Evolutionary conservation across 495 filamentous ascomycete genomes (phyloP).

Genomic region (Penicillium antarcticum): DNA sequence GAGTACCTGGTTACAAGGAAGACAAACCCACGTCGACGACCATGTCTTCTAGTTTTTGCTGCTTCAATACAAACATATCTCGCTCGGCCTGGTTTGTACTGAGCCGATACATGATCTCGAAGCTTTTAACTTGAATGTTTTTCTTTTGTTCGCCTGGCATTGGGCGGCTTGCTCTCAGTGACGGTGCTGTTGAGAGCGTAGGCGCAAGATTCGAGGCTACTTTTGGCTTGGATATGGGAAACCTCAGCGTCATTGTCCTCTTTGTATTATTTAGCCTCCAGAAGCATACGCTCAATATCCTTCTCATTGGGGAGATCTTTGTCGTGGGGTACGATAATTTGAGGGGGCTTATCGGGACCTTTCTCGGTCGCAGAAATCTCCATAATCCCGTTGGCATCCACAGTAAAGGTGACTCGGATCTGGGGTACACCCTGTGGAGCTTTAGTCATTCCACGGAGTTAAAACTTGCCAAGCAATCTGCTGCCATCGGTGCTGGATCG

Average conservation of each 20-base stretch:
- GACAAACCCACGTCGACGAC: too few relatives aligned
- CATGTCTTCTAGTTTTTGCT: too few relatives aligned
- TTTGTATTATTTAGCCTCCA: slow-evolving; percentile 98
- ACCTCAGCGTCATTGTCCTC: slow-evolving; percentile 91
- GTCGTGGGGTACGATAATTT: slow-evolving; percentile 99
- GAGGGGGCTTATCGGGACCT: slow-evolving; percentile 97
- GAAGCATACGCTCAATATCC: slow-evolving; percentile 98
- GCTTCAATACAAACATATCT: too few relatives aligned
- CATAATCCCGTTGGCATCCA: slow-evolving; percentile 99
- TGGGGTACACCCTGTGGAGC: slow-evolving; percentile 98
- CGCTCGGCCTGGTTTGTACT: slow-evolving; percentile 87
- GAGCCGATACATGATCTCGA: slow-evolving; percentile 89
- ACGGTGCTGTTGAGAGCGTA: slow-evolving; percentile 96
- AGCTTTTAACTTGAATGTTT: slow-evolving; percentile 89
- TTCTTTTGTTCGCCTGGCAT: slow-evolving; percentile 90
- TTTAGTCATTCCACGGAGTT: slow-evolving; percentile 93
- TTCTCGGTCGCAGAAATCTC: slow-evolving; percentile 98
- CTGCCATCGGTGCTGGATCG: slow-evolving; percentile 98
- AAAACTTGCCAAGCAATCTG: slow-evolving; percentile 98
- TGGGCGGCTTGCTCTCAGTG: slow-evolving; percentile 89
- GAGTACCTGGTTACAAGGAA: too few relatives aligned
- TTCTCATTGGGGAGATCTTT: slow-evolving; percentile 97
- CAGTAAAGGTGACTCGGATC: slow-evolving; percentile 97
- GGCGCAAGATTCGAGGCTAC: slow-evolving; percentile 97
- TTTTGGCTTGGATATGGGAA: slow-evolving; percentile 90